These are phyloP conservation scores for Penicillium nucicola DNA, from an alignment of 495 filamentous ascomycete genomes.

Conservation along the genomic window DNA sequence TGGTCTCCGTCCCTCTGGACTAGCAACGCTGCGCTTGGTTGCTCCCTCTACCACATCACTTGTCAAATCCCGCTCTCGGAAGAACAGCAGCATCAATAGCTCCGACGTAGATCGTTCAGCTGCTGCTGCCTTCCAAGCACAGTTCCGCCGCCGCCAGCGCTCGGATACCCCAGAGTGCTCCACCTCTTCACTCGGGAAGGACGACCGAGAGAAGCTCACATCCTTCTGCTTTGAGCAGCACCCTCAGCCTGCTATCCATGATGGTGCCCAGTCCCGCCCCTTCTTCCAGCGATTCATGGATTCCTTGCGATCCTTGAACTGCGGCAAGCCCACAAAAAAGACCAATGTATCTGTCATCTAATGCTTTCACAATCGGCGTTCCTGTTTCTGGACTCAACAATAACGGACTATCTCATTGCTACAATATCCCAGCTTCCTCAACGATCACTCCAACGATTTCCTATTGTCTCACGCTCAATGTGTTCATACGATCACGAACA, in stretches of 20 bases:
- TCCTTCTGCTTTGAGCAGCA: constrained; percentile 39
- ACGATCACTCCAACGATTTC: constrained; percentile 12
- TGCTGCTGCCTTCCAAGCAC: constrained; percentile 40
- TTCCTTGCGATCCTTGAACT: constrained; percentile 33
- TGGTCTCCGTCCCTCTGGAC: constrained; percentile 19
- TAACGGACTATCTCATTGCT: background rate
- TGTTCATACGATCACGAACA: constrained; percentile 15
- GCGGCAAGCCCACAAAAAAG: constrained; percentile 24
- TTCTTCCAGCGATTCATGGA: constrained; percentile 34
- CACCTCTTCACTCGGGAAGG: constrained; percentile 4
- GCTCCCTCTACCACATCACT: constrained; percentile 41
- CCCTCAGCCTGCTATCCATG: constrained; percentile 16
- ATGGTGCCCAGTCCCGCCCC: constrained; percentile 17
- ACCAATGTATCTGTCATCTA: constrained; percentile 19
- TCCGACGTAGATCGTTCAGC: constrained; percentile 37
- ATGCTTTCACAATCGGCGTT: constrained; percentile 12
- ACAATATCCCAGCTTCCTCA: constrained; percentile 6
- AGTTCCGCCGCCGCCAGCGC: constrained; percentile 35
- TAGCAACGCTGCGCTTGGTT: constrained; percentile 38
- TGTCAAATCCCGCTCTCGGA: constrained; percentile 25
- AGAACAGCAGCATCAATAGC: constrained; percentile 25
- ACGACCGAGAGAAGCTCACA: constrained; percentile 27
- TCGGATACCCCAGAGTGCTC: constrained; percentile 27
- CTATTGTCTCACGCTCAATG: constrained; percentile 6
- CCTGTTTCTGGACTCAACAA: background rate